A percentile compares a stretch with the other conserved stretches of the same genome.
Conservation (phyloP, 495 filamentous ascomycete species). For the Penicillium desertorum region DNA sequence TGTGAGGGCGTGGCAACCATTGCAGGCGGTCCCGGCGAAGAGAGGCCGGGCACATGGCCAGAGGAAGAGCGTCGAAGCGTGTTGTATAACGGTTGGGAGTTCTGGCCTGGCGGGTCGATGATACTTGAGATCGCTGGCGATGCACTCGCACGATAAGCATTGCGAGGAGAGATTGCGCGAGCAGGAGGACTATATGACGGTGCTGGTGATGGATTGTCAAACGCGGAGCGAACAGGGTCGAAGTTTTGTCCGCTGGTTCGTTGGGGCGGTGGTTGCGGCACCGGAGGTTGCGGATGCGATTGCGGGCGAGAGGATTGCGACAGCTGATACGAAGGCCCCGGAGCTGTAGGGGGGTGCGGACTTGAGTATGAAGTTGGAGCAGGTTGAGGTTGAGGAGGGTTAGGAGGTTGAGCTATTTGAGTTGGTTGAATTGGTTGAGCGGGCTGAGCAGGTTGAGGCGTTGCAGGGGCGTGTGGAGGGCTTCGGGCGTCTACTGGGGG, state of each 20-base stretch:
- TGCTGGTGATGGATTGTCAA: conserved; percentile 61
- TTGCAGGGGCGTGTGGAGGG: conserved; percentile 19
- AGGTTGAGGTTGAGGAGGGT: conserved; percentile 26
- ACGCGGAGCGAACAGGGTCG: conserved; percentile 74
- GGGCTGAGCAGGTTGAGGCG: conserved; percentile 13
- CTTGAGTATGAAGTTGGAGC: conserved; percentile 21
- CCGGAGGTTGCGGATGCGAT: conserved; percentile 45
- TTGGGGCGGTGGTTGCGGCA: conserved; percentile 32
- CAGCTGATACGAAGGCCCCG: conserved; percentile 21
- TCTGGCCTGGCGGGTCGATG: conserved; percentile 68
- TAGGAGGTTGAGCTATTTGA: conserved; percentile 15
- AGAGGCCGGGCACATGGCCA: conserved; percentile 30
- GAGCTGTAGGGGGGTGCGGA: conserved; percentile 27
- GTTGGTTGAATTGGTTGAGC: conserved; percentile 4
- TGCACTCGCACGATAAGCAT: conserved; percentile 67
- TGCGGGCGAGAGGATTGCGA: conserved; percentile 38
- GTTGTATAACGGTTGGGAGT: conserved; percentile 34
- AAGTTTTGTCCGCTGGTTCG: conserved; percentile 74
- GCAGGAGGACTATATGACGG: conserved; percentile 47
- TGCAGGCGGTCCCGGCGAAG: conserved; percentile 32
- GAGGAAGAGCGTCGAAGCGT: conserved; percentile 36
- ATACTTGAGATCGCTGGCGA: conserved; percentile 89
- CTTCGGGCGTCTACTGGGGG: conserved; percentile 7
- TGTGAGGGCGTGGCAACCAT: conserved; percentile 28
- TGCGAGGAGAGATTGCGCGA: conserved; percentile 37